Percentiles rank a stretch among this genome's conserved stretches.
These are phyloP conservation scores for Erodium maritimum DNA, from an alignment of 345 rosid genomes.

Conservation along the genomic window DNA sequence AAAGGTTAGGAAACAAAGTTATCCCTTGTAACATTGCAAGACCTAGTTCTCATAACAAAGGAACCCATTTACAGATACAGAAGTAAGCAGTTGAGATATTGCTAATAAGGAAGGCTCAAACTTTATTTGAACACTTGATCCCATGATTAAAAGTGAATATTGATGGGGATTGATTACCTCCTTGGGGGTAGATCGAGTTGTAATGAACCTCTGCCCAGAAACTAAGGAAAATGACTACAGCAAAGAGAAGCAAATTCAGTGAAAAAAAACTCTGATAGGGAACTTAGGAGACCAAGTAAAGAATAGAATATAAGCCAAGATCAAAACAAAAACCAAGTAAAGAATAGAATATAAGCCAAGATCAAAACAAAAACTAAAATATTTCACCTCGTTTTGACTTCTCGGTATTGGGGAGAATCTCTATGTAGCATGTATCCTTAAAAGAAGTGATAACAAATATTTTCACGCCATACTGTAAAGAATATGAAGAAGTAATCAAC, in stretches of 20 bases:
- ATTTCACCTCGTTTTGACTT: conserved; percentile 55
- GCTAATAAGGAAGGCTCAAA: too few relatives aligned
- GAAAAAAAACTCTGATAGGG: too few relatives aligned
- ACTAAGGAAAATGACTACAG: conserved; percentile 70
- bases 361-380: too few relatives aligned
- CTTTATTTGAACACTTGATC: too few relatives aligned
- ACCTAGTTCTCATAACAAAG: not conserved
- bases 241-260: conserved; percentile 3
- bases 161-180: conserved; percentile 24
- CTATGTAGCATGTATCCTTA: conserved; percentile 77
- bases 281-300: not conserved
- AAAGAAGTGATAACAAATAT: conserved; percentile 78
- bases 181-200: conserved; percentile 71
- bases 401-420: conserved; percentile 61
- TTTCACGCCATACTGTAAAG: conserved; percentile 55
- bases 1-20: too few relatives aligned
- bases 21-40: too few relatives aligned
- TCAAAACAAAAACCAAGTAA: not conserved
- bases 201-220: conserved; percentile 99
- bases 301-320: not conserved
- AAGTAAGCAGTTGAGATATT: not conserved
- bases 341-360: not conserved
- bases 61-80: not conserved
- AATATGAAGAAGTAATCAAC: conserved; percentile 5
- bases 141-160: not conserved